A percentile compares a stretch with the other conserved stretches of the same genome.
Evolutionary conservation across 2,329 filamentous ascomycete genomes (phyloP).

Genomic region (Massarina eburnea): DNA sequence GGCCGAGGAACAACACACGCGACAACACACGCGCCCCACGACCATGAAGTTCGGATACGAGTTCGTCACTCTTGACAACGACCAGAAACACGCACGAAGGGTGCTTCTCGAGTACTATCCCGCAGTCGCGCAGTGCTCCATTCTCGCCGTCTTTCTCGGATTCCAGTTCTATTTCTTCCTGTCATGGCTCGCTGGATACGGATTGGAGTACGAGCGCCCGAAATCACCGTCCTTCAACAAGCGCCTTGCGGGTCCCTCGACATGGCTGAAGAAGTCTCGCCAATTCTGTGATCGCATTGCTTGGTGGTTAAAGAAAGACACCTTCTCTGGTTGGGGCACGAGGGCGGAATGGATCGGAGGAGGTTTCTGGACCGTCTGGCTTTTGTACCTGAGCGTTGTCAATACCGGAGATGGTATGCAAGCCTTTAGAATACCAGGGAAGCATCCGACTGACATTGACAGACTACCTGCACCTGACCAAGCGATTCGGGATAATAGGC

Average conservation of each 20-base stretch:
- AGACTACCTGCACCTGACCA: slow-evolving; percentile 67
- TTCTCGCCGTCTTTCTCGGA: slow-evolving; percentile 48
- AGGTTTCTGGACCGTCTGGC: slow-evolving; percentile 54
- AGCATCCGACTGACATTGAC: slow-evolving; percentile 4
- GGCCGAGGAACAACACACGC: not conserved
- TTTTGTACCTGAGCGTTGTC: slow-evolving; percentile 53
- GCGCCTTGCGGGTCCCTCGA: slow-evolving; percentile 19
- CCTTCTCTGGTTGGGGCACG: slow-evolving; percentile 51
- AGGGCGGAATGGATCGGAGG: slow-evolving; percentile 54
- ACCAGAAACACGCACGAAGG: slow-evolving; percentile 54
- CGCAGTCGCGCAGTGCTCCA: slow-evolving; percentile 57
- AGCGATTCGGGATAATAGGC: slow-evolving; percentile 61
- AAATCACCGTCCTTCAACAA: slow-evolving; percentile 47
- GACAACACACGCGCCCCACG: slow-evolving; percentile 1
- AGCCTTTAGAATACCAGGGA: slow-evolving; percentile 1
- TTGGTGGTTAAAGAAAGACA: slow-evolving; percentile 52
- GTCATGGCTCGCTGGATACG: slow-evolving; percentile 32
- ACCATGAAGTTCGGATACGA: slow-evolving; percentile 49
- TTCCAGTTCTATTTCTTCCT: slow-evolving; percentile 46
- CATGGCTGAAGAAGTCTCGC: slow-evolving; percentile 27
- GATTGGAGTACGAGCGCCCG: slow-evolving; percentile 37
- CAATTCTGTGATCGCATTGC: slow-evolving; percentile 27
- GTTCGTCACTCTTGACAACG: slow-evolving; percentile 54
- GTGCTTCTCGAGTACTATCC: slow-evolving; percentile 58
- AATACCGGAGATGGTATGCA: slow-evolving; percentile 57